A percentile compares a stretch with the other conserved stretches of the same genome.
These are phyloP conservation scores for Venturiaceae sp. DNA, from an alignment of 2,329 filamentous ascomycete genomes.

Conservation along the genomic window DNA sequence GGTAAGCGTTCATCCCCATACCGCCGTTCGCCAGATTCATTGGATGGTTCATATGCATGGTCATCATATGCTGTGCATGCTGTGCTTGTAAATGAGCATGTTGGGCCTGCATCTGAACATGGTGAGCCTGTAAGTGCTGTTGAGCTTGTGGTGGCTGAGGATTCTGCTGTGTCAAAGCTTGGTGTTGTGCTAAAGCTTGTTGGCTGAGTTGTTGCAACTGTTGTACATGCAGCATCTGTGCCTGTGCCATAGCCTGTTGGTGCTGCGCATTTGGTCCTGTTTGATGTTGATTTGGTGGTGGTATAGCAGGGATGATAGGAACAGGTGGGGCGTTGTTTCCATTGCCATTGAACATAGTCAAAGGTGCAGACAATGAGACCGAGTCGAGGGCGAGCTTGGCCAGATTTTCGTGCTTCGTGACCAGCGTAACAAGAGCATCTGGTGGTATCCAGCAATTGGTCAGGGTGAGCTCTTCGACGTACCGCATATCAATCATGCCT, in stretches of 20 bases:
- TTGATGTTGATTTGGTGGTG: background rate
- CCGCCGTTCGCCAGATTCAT: background rate
- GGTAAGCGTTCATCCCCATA: background rate
- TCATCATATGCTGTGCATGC: background rate
- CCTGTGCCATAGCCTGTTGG: conserved; percentile 15
- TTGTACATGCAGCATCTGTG: conserved; percentile 18
- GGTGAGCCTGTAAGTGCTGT: background rate
- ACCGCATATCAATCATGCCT: conserved; percentile 42
- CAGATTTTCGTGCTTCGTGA: conserved; percentile 40
- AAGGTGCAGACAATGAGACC: conserved; percentile 43
- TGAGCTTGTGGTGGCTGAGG: background rate
- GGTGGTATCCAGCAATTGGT: conserved; percentile 63
- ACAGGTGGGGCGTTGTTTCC: background rate
- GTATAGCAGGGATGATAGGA: background rate
- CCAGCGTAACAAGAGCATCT: conserved; percentile 42
- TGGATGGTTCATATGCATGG: background rate
- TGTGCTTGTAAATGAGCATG: background rate
- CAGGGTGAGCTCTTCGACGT: conserved; percentile 50
- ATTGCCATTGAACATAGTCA: background rate
- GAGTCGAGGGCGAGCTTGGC: conserved; percentile 50
- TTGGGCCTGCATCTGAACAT: background rate
- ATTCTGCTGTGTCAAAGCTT: background rate
- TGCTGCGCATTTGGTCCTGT: background rate
- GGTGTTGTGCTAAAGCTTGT: conserved; percentile 13
- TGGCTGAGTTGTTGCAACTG: conserved; percentile 22